A percentile compares a stretch with the other conserved stretches of the same genome.
phyloP scores from a whole-genome alignment of 2,329 filamentous ascomycete genomes.

The Cercospora nicotianae region DNA sequence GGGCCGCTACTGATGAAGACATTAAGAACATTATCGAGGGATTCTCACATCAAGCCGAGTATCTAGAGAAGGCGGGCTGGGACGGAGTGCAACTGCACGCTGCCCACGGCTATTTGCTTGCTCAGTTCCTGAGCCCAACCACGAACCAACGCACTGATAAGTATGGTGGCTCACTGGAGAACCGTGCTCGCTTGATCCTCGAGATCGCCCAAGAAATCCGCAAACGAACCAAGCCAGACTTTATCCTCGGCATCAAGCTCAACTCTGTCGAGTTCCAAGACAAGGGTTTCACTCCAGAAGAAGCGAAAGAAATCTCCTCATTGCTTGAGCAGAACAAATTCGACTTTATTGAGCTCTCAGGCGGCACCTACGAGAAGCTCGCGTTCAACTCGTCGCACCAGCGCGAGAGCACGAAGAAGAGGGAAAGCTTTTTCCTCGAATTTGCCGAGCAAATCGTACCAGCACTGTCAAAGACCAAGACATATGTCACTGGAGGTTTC shows the following conservation, averaged over 20 bases:
- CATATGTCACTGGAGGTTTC: conserved; percentile 61
- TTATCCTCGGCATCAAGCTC: conserved; percentile 59
- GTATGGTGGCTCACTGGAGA: conserved; percentile 47
- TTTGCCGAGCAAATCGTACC: conserved; percentile 58
- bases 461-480: conserved; percentile 54
- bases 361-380: conserved; percentile 60
- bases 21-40: conserved; percentile 59
- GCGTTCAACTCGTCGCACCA: conserved; percentile 54
- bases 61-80: conserved; percentile 62
- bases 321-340: conserved; percentile 52
- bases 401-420: conserved; percentile 55
- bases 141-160: conserved; percentile 48
- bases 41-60: conserved; percentile 63
- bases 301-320: conserved; percentile 44
- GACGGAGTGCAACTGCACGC: conserved; percentile 52
- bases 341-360: conserved; percentile 60
- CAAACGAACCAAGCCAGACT: conserved; percentile 40
- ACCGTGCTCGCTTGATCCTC: conserved; percentile 45
- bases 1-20: conserved; percentile 55
- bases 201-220: conserved; percentile 45
- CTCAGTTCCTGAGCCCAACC: conserved; percentile 46
- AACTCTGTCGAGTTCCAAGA: conserved; percentile 59
- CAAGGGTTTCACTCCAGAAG: conserved; percentile 54
- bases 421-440: conserved; percentile 57
- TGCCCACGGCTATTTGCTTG: conserved; percentile 48